Evolutionary conservation across 2,329 filamentous ascomycete genomes (phyloP), one percentile per base, ranked within the genome.

Genomic region (Fusarium keratoplasticum): DNA sequence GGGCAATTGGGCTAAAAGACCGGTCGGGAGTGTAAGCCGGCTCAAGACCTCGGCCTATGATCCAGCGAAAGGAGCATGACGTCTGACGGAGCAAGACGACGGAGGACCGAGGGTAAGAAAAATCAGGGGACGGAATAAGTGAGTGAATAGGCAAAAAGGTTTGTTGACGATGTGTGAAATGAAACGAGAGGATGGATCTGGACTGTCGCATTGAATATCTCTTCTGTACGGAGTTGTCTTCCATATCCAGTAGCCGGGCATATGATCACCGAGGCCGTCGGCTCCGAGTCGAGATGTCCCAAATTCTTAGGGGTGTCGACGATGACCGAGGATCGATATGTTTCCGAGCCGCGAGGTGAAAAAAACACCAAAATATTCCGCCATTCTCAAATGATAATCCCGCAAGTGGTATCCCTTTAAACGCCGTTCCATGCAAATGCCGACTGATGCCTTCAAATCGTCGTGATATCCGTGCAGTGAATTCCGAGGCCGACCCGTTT

Each of bases 11-110:
- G 50, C 58, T 65, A 29, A 42, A 55, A 50, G 55, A 65, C 59
- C 61, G 59, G 61, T 69, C 70, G 58, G 60, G 50, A 55, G 44
- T 57, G 44, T 71, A 73, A 73, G 72, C 66, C 69, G 72, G 76
- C 62, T 57, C 66, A 68, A 70, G 74, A 74, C 76, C 76, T 77
- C 76, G 76, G 76, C 67, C 74, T 75, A 58, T 59, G 62, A 60
- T 74, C 27, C 61, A 74, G 68, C 64, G 65, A 60, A 74, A 44
- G 40, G 55, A 64, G 42, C 67, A 73, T 73, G 66, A 74, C 61
- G 66, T 62, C 62, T 54, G 42, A 57, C 57, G 64, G 71, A 69
- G 62, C 14, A 61, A 47, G 60, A 57, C 65, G 38, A 61, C 66
- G 66, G 66, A 67, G 54, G 42, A 38, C 35, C 50, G 52, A 59